These are phyloP conservation scores for Thelonectria discophora DNA, from an alignment of 2,329 filamentous ascomycete genomes.

Conservation along the genomic window DNA sequence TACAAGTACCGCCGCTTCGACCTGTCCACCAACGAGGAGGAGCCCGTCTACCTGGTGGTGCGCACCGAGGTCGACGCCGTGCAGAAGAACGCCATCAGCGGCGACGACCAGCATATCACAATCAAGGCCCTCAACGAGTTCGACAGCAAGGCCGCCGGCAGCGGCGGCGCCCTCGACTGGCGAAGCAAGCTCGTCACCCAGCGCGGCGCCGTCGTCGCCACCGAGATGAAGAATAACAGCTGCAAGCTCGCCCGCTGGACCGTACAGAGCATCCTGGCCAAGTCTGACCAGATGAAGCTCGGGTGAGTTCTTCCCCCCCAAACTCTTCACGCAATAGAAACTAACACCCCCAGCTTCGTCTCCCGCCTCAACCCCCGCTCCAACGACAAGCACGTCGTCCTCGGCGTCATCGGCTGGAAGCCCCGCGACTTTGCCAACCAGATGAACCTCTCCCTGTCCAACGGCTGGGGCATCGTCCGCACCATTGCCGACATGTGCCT, in stretches of 20 bases:
- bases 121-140: constrained; percentile 99
- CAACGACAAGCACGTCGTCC: constrained; percentile 92
- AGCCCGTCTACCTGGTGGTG: constrained; percentile 91
- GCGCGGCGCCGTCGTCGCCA: constrained; percentile 95
- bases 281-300: constrained; percentile 98
- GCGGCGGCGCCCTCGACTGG: constrained; percentile 96
- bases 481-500: constrained; percentile 97
- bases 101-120: constrained; percentile 89
- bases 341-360: constrained; percentile 74
- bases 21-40: constrained; percentile 91
- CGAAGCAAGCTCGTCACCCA: constrained; percentile 92
- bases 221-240: constrained; percentile 99
- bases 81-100: constrained; percentile 91
- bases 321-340: neutral
- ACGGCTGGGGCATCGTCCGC: constrained; percentile 98
- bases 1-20: constrained; percentile 99
- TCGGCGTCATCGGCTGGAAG: constrained; percentile 97
- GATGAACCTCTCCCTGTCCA: constrained; percentile 97
- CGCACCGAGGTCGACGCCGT: constrained; percentile 95
- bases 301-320: constrained; percentile 66
- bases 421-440: constrained; percentile 94
- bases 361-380: constrained; percentile 92
- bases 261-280: constrained; percentile 93
- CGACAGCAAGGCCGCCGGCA: constrained; percentile 96
- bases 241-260: constrained; percentile 99